Evolutionary conservation across 306 rosid genomes (phyloP), one percentile per base, ranked within the genome.

Genomic region (Rubus parviflorus): DNA sequence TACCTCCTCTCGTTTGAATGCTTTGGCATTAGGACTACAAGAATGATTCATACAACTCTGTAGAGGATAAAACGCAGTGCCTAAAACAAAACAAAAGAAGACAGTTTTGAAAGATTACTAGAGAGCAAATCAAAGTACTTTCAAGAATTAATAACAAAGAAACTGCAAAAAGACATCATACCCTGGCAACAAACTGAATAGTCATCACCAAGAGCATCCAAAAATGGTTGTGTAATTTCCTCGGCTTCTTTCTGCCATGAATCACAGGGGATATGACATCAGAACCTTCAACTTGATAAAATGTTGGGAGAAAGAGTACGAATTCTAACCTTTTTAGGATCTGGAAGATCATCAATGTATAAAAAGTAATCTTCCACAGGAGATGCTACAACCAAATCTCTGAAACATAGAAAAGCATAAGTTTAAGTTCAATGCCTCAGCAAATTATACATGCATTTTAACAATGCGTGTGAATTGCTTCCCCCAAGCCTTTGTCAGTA

Each of bases 41-140:
- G 97, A 95, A 86, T 95, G 97, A 83, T 95, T 95, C 89, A 92
- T 81, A 82, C 99, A 90, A 84, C 99, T 92, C 74, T 95, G 99
- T 81, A 95, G 71, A 70, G 99, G 96, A 77, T 83, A 92, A 82
- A 95, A 92, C 0, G 97, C 97, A 40, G 96, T 89, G 64, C 99
- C 99, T 95, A 61, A 73, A 75, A 82, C 41, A 62, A 80, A 77
- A 79, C 35, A 53, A 75, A 74, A 71, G 70, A 56, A 49, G 16
- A 19, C 43, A 20, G 65, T 38, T 14, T 12, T 37, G 64, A 22
- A 16, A 23, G 17, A 58, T 53, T 38, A 53, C 53, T 1, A 57
- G 4, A 8, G 65, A 25, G 30, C 0, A 73, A 2, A 58, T 73
- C 11, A 45, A 52, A 11, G 62, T 14, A 78, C 72, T 71, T 56